Evolutionary conservation across 1,139 yeast species (phyloP).

Genomic region (Pichia kudriavzevii): DNA sequence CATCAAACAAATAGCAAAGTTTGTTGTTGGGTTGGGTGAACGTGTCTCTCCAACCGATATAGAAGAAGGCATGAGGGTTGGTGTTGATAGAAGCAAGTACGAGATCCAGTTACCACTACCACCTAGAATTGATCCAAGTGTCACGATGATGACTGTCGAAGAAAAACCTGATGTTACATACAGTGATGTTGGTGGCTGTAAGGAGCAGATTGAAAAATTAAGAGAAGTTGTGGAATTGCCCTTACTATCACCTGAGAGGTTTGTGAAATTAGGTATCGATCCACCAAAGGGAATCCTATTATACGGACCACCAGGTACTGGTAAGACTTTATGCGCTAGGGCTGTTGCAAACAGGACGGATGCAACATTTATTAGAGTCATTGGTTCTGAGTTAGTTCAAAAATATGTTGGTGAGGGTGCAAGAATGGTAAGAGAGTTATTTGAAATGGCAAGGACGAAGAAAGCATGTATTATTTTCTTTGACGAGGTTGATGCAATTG

Average conservation of each 20-base stretch:
- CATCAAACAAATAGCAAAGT: conserved; percentile 95
- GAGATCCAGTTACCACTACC: conserved; percentile 96
- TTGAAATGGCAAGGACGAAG: conserved; percentile 97
- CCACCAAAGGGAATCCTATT: conserved; percentile 96
- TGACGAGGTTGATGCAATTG: conserved; percentile 97
- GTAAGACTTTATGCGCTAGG: conserved; percentile 94
- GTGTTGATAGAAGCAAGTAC: conserved; percentile 95
- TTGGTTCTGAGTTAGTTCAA: conserved; percentile 96
- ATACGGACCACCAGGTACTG: conserved; percentile 99
- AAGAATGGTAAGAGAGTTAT: conserved; percentile 95
- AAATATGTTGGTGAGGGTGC: conserved; percentile 99
- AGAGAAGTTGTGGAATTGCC: conserved; percentile 98
- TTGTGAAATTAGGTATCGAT: conserved; percentile 92
- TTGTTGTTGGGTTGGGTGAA: conserved; percentile 94
- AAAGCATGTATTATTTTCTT: conserved; percentile 94
- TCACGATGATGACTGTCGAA: conserved; percentile 99
- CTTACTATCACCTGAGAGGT: conserved; percentile 87
- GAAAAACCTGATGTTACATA: conserved; percentile 93
- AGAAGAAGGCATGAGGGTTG: conserved; percentile 99
- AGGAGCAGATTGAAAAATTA: conserved; percentile 93
- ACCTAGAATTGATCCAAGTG: conserved; percentile 94
- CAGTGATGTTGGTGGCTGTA: conserved; percentile 94
- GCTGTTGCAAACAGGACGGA: conserved; percentile 99
- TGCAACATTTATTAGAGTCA: conserved; percentile 95
- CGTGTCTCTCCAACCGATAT: conserved; percentile 97